A percentile compares a stretch with the other conserved stretches of the same genome.
Conservation (phyloP, 2,329 filamentous ascomycete genomes). For the Neonectria ditissima region DNA sequence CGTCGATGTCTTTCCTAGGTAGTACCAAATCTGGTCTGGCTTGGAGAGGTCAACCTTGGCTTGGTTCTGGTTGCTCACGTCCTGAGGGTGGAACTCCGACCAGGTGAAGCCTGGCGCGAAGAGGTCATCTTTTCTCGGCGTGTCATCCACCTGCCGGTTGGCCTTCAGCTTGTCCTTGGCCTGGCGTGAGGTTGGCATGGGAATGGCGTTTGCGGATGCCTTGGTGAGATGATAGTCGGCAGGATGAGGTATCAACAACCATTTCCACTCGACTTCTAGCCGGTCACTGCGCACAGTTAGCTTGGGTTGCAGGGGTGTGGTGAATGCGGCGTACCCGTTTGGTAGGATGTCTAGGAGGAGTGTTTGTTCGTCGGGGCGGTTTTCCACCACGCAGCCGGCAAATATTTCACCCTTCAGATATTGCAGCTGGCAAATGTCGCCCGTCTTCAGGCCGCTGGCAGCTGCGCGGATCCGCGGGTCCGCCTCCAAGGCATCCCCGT, state of each 20-base stretch:
- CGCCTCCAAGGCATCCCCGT: conserved; percentile 76
- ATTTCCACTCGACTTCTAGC: conserved; percentile 87
- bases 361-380: conserved; percentile 78
- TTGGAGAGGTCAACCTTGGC: conserved; percentile 78
- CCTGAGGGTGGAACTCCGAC: conserved; percentile 81
- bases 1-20: conserved; percentile 86
- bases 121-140: conserved; percentile 72
- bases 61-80: conserved; percentile 68
- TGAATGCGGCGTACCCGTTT: conserved; percentile 72
- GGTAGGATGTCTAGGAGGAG: conserved; percentile 87
- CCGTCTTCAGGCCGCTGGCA: conserved; percentile 74
- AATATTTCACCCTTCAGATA: conserved; percentile 88
- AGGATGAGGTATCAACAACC: conserved; percentile 78
- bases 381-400: conserved; percentile 88
- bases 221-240: conserved; percentile 79
- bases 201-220: conserved; percentile 78
- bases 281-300: conserved; percentile 71
- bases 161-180: conserved; percentile 76
- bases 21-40: conserved; percentile 86
- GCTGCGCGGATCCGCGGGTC: conserved; percentile 76
- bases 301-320: not conserved
- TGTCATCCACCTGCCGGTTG: conserved; percentile 70
- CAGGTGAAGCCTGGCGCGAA: conserved; percentile 78
- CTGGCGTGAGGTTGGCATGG: conserved; percentile 73
- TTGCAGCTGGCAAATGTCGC: conserved; percentile 89